Percentiles rank a stretch among this genome's conserved stretches.
These are phyloP conservation scores for Stevia rebaudiana DNA, from an alignment of 140 eudicot genomes.

Conservation along the genomic window DNA sequence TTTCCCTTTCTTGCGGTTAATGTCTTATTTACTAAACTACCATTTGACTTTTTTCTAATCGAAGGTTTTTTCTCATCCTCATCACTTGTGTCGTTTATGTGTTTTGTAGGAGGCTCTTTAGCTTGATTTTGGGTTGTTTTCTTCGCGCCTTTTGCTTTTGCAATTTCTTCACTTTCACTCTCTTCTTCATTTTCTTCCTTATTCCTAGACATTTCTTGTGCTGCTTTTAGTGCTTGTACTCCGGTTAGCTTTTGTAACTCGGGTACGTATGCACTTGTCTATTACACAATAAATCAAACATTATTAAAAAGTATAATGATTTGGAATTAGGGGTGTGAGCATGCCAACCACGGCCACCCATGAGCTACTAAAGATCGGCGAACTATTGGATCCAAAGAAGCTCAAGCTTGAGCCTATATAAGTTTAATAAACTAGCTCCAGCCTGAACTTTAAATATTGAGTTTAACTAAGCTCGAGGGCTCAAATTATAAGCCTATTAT, in stretches of 20 bases:
- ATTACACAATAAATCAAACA: constrained; percentile 16
- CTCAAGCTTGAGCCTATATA: too few relatives aligned
- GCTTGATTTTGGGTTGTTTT: constrained; percentile 25
- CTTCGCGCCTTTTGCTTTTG: constrained; percentile 37
- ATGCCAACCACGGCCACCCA: too few relatives aligned
- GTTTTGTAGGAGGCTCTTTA: constrained; percentile 39
- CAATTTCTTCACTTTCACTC: constrained; percentile 30
- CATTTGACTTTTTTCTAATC: constrained; percentile 25
- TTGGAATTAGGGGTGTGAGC: background rate
- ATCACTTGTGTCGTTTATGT: constrained; percentile 21
- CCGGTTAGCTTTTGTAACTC: constrained; percentile 79
- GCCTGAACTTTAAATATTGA: too few relatives aligned
- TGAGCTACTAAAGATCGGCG: too few relatives aligned
- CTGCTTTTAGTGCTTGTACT: constrained; percentile 50
- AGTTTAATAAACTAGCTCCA: too few relatives aligned
- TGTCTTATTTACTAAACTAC: constrained; percentile 25
- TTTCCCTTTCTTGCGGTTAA: constrained; percentile 35
- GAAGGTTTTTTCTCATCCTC: constrained; percentile 25
- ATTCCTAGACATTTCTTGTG: constrained; percentile 27
- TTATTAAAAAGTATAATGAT: background rate
- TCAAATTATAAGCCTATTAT: too few relatives aligned
- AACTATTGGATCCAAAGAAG: too few relatives aligned
- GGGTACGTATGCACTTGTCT: constrained; percentile 91
- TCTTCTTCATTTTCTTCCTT: constrained; percentile 28
- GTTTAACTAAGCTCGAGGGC: too few relatives aligned